phyloP scores from a whole-genome alignment of 257 asterid species.

The Handroanthus guayacan region DNA sequence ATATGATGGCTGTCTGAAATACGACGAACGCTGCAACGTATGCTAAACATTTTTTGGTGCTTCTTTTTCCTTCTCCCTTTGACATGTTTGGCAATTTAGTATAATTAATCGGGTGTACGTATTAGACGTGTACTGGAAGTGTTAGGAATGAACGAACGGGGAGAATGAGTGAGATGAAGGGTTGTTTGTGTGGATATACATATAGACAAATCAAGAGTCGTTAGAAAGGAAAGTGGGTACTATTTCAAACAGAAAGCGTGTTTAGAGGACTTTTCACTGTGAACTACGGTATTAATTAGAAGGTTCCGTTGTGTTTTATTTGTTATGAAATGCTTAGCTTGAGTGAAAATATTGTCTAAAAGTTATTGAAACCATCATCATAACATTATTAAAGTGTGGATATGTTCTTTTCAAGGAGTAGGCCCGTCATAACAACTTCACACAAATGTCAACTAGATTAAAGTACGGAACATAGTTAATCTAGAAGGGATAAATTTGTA shows the following conservation, averaged over 20 bases:
- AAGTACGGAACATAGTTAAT: no score
- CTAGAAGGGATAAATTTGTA: no score
- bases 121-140: not conserved
- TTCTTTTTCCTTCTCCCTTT: slow-evolving; percentile 33
- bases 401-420: no score
- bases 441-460: no score
- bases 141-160: not conserved
- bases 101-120: no score
- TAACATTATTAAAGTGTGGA: no score
- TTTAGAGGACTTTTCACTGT: not conserved
- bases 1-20: slow-evolving; percentile 20
- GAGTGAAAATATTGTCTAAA: no score
- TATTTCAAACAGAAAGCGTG: not conserved
- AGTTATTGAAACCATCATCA: no score
- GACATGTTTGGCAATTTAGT: slow-evolving; percentile 16
- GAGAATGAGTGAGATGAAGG: not conserved
- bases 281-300: not conserved
- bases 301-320: not conserved
- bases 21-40: slow-evolving; percentile 37
- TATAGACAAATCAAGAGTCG: not conserved
- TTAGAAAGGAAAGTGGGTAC: not conserved
- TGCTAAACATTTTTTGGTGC: slow-evolving; percentile 41
- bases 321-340: no score
- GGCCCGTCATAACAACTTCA: no score
- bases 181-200: not conserved